phyloP scores from a whole-genome alignment of 2,329 filamentous ascomycete genomes.

The Cladophialophora carrionii region DNA sequence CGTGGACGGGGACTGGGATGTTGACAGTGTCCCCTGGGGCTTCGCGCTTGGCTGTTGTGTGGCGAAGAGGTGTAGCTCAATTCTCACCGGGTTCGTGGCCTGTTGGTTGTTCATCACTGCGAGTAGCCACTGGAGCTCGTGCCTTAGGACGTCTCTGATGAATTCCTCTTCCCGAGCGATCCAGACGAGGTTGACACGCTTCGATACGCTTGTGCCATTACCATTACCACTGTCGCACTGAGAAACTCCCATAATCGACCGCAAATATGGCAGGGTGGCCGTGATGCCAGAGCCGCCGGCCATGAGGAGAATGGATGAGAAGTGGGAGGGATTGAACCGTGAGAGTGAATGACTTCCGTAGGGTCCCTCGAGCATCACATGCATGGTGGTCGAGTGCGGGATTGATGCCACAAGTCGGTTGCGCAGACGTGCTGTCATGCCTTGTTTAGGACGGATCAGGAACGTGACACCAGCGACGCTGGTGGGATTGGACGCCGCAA shows the following conservation, averaged over 20 bases:
- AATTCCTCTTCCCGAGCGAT: slow-evolving; percentile 1
- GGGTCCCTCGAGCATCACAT: not conserved
- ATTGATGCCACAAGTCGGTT: not conserved
- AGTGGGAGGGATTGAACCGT: not conserved
- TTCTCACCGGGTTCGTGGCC: not conserved
- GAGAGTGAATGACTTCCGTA: not conserved
- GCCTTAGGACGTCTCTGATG: not conserved
- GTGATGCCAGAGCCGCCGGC: not conserved
- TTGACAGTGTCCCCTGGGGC: not conserved
- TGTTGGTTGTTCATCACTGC: not conserved
- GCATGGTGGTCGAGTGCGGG: not conserved
- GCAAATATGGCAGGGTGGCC: slow-evolving; percentile 1
- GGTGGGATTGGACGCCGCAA: not conserved
- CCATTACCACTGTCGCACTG: not conserved
- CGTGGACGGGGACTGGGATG: not conserved
- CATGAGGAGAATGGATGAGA: not conserved
- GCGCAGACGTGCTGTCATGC: not conserved
- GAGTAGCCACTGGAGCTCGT: not conserved
- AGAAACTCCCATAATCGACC: not conserved
- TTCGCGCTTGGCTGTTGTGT: not conserved
- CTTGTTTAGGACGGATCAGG: not conserved
- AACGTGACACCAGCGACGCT: not conserved
- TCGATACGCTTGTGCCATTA: not conserved
- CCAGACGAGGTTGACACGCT: slow-evolving; percentile 1
- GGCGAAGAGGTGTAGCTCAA: not conserved